Evolutionary conservation across 805 yeast genomes (phyloP), one percentile per base, ranked within the genome.

Genomic region (Metschnikowia amazonensis): DNA sequence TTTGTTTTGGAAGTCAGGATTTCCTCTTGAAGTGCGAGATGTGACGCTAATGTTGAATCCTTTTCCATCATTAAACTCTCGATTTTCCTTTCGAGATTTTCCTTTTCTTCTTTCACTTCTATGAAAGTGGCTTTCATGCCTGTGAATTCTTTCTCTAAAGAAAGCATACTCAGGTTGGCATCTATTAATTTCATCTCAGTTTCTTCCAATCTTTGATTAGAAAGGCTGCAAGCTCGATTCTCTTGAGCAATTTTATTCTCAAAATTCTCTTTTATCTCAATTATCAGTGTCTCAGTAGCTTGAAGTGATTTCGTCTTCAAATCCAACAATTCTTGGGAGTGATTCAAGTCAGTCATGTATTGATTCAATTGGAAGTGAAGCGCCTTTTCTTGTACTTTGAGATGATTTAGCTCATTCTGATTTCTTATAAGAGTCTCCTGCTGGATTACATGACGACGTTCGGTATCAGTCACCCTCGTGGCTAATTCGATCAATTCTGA

Each of bases 371-470:
- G 42, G 16, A 30, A 29, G 10, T 30, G 18, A 14, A 39, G 35
- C 4, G 29, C 34, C 21, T 39, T 37, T 17, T 33, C 32, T 29
- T 36, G 28, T 14, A 35, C 38, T 21, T 32, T 29, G 8, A 18
- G 9, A 10, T 14, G 10, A n/a, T 30, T 29, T 17, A 41, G 14
- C 8, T 28, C 29, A 14, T 45, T 45, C 16, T 36, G 36, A 5
- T 45, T 43, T 17, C 28, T 32, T 17, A 45, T 27, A 28, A 35
- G 18, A 10, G 36, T 30, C 24, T 45, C 45, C 31, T 36, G 38
- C 24, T 30, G 24, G 13, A n/a, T 13, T 3, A 39, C 21, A 2
- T 11, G 23, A 20, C 18, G 34, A 11, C 21, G 16, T 31, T 39
- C 35, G 11, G 30, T 23, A 39, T 20, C 27, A 5, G 28, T 6